A percentile compares a stretch with the other conserved stretches of the same genome.
phyloP scores from a whole-genome alignment of 306 rosid genomes.

The Quercus parvula region DNA sequence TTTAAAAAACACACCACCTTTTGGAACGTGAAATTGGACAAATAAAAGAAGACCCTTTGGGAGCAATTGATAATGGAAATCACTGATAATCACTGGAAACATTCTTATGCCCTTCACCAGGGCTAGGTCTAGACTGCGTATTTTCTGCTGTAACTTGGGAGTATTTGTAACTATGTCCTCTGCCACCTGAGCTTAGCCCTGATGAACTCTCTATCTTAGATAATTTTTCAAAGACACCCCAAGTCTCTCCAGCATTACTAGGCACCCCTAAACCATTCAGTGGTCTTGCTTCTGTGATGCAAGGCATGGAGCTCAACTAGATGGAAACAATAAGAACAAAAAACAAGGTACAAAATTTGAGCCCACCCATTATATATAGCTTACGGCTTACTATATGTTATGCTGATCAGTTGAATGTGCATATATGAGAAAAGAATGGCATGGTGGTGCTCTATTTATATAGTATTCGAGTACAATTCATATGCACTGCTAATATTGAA shows the following conservation, averaged over 20 bases:
- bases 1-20: neutral
- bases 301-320: neutral
- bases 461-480: conserved; percentile 16
- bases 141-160: neutral
- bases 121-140: conserved; percentile 34
- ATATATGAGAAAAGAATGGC: conserved; percentile 9
- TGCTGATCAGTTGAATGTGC: neutral
- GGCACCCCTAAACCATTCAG: conserved; percentile 18
- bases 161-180: conserved; percentile 6
- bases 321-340: conserved; percentile 18
- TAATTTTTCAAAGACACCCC: neutral
- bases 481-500: neutral
- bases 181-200: neutral
- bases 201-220: conserved; percentile 15
- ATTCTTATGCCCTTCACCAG: conserved; percentile 35
- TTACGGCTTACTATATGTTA: neutral
- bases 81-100: neutral
- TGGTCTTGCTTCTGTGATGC: conserved; percentile 28
- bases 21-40: neutral
- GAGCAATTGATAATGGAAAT: neutral
- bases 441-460: conserved; percentile 24
- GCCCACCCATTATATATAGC: conserved; percentile 28
- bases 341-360: conserved; percentile 20
- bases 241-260: neutral
- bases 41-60: neutral